phyloP scores from a whole-genome alignment of 495 filamentous ascomycete species.

The Chaetomium tenue region DNA sequence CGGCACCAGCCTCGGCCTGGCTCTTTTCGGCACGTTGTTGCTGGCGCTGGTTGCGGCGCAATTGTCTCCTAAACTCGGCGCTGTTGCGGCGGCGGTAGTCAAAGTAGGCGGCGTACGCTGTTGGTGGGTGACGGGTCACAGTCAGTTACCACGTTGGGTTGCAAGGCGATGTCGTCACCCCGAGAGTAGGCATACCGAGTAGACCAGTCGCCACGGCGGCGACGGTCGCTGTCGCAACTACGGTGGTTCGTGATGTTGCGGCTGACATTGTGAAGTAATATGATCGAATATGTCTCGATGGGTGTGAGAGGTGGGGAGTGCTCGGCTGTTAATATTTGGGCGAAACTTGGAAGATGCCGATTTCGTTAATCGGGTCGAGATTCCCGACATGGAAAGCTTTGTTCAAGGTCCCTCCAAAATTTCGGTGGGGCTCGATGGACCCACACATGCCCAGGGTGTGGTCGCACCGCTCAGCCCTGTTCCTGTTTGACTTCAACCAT shows the following conservation, averaged over 20 bases:
- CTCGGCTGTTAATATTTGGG: background rate
- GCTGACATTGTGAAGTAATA: constrained; percentile 42
- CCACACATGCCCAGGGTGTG: background rate
- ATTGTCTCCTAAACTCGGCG: constrained; percentile 76
- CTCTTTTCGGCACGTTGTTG: constrained; percentile 75
- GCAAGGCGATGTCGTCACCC: constrained; percentile 46
- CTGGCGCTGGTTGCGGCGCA: constrained; percentile 79
- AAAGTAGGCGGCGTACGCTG: constrained; percentile 83
- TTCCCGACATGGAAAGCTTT: constrained; percentile 1
- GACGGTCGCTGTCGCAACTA: constrained; percentile 68
- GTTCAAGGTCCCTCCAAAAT: background rate
- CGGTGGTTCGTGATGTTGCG: constrained; percentile 63
- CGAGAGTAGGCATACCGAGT: constrained; percentile 54
- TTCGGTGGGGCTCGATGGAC: background rate
- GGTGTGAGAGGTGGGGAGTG: background rate
- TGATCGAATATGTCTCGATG: background rate
- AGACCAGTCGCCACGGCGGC: constrained; percentile 73
- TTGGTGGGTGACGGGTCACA: background rate
- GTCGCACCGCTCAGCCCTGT: too few relatives aligned
- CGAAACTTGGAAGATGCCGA: background rate
- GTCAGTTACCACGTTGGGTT: background rate
- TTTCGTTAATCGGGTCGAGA: background rate
- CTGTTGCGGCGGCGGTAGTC: constrained; percentile 88
- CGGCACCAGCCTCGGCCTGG: constrained; percentile 64
- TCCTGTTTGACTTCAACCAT: too few relatives aligned